These are phyloP conservation scores for Marasmius oreades DNA, from an alignment of 1,284 basidiomycete genomes.

Conservation along the genomic window DNA sequence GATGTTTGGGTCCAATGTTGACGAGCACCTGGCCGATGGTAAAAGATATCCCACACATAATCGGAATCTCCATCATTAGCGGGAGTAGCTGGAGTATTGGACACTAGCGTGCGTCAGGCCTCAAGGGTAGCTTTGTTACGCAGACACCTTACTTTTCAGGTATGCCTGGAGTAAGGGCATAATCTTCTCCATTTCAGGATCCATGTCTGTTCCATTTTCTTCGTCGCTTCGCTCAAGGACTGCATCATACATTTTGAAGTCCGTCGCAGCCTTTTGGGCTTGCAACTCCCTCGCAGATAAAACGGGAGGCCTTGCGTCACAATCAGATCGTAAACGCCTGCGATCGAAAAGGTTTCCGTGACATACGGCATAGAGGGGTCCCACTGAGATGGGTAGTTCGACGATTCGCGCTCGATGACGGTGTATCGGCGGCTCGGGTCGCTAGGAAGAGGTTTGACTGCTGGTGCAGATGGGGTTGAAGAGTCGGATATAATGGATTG, in stretches of 20 bases:
- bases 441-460: slow-evolving; percentile 20
- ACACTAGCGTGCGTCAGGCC: neutral
- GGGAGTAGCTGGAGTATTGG: neutral
- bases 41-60: slow-evolving; percentile 80
- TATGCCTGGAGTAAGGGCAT: slow-evolving; percentile 69
- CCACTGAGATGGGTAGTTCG: slow-evolving; percentile 16
- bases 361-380: slow-evolving; percentile 7
- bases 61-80: neutral
- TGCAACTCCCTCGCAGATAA: slow-evolving; percentile 47
- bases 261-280: slow-evolving; percentile 28
- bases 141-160: slow-evolving; percentile 46
- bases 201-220: slow-evolving; percentile 26
- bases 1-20: slow-evolving; percentile 53
- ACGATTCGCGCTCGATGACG: slow-evolving; percentile 32
- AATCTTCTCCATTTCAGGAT: slow-evolving; percentile 71
- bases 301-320: slow-evolving; percentile 42
- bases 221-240: slow-evolving; percentile 36
- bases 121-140: neutral
- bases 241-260: slow-evolving; percentile 71
- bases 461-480: slow-evolving; percentile 19
- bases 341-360: neutral
- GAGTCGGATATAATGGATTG: slow-evolving; percentile 16
- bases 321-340: neutral
- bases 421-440: slow-evolving; percentile 40
- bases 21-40: slow-evolving; percentile 55